Evolutionary conservation across 2,329 filamentous ascomycete species (phyloP).

Genomic region (Penicillium glabrum): DNA sequence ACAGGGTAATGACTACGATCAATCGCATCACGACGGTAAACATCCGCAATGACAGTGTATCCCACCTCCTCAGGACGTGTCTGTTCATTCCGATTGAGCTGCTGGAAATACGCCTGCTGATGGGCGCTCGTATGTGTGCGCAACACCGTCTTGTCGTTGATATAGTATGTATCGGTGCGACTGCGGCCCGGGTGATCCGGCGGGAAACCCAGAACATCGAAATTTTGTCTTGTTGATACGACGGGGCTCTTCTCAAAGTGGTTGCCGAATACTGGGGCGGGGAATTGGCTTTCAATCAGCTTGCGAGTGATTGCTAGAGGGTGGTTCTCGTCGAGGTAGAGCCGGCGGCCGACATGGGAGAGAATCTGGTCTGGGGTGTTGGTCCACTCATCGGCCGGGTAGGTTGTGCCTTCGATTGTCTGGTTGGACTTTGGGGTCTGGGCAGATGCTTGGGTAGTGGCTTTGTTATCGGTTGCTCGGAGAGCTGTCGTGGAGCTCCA

Average conservation of each 20-base stretch:
- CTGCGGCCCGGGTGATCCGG: slow-evolving; percentile 82
- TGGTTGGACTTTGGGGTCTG: slow-evolving; percentile 30
- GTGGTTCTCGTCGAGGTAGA: slow-evolving; percentile 92
- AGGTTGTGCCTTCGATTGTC: slow-evolving; percentile 63
- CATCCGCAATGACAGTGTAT: slow-evolving; percentile 89
- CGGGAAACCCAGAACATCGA: slow-evolving; percentile 94
- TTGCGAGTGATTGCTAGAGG: slow-evolving; percentile 86
- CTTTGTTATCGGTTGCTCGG: slow-evolving; percentile 17
- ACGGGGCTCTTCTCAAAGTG: slow-evolving; percentile 80
- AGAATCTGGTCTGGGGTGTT: slow-evolving; percentile 79
- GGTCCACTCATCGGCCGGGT: slow-evolving; percentile 75
- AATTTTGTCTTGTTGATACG: slow-evolving; percentile 83
- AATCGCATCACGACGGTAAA: slow-evolving; percentile 92
- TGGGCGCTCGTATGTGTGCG: slow-evolving; percentile 95
- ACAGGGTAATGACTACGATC: slow-evolving; percentile 94
- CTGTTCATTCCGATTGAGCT: slow-evolving; percentile 51
- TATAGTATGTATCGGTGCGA: slow-evolving; percentile 91
- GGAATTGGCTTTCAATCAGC: slow-evolving; percentile 89
- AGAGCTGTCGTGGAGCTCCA: slow-evolving; percentile 36
- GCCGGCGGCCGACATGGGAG: slow-evolving; percentile 67
- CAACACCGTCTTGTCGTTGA: slow-evolving; percentile 79
- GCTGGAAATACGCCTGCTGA: slow-evolving; percentile 78
- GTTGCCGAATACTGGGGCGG: slow-evolving; percentile 67
- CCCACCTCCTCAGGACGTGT: slow-evolving; percentile 55
- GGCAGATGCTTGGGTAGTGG: background rate